Evolutionary conservation across 805 yeast species (phyloP).

Genomic region (Candida chauliodis): DNA sequence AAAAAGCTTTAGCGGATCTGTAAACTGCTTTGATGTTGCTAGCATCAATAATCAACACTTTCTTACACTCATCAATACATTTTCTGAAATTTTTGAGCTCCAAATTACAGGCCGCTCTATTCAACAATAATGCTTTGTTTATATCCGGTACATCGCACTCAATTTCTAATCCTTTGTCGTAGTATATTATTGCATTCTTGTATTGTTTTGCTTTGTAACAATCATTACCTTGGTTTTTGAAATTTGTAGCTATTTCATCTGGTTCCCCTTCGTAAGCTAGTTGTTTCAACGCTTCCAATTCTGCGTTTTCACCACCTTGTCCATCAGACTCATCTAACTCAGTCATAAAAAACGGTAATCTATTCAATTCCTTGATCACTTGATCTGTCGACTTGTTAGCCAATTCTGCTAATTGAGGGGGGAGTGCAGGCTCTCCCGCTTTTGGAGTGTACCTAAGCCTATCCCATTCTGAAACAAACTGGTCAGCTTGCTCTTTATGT

Average conservation of each 20-base stretch:
- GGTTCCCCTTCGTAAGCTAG: constrained; percentile 96
- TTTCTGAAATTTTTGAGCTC: constrained; percentile 80
- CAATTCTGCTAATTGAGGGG: constrained; percentile 74
- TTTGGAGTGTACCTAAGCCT: constrained; percentile 36
- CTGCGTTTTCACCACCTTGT: constrained; percentile 68
- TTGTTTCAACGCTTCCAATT: constrained; percentile 84
- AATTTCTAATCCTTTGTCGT: constrained; percentile 75
- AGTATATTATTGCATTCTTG: constrained; percentile 71
- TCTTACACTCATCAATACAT: constrained; percentile 82
- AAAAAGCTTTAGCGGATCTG: constrained; percentile 79
- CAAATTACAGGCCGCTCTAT: constrained; percentile 89
- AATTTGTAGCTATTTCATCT: constrained; percentile 82
- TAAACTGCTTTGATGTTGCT: constrained; percentile 78
- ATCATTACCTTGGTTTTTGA: constrained; percentile 92
- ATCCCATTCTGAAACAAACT: constrained; percentile 40
- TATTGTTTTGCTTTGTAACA: constrained; percentile 69
- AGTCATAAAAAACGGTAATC: constrained; percentile 93
- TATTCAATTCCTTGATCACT: constrained; percentile 70
- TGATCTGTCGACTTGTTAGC: constrained; percentile 69
- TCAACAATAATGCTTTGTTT: constrained; percentile 62
- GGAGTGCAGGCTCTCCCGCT: constrained; percentile 67
- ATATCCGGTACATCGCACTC: constrained; percentile 54
- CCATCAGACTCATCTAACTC: constrained; percentile 74
- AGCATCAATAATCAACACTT: constrained; percentile 62
- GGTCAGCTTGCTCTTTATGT: constrained; percentile 11